Percentiles rank a stretch among this genome's conserved stretches.
Evolutionary conservation across 352 stramenopile species (phyloP).

Genomic region (Phytophthora pluvialis): DNA sequence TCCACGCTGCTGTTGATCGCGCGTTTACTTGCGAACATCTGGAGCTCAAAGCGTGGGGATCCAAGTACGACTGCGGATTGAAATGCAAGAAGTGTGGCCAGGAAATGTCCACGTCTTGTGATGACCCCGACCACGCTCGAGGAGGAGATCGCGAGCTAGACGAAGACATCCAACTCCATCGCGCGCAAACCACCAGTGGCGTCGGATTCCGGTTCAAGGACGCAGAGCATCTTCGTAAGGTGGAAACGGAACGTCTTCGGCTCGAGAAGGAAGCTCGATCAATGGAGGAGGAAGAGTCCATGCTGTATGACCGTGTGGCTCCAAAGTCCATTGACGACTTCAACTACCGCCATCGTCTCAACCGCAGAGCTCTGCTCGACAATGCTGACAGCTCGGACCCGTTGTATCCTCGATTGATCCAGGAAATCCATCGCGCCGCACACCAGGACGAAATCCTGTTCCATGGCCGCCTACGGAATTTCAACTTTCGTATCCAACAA

Average conservation of each 20-base stretch:
- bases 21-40: conserved; percentile 61
- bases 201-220: conserved; percentile 43
- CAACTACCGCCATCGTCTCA: conserved; percentile 73
- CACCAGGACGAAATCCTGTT: conserved; percentile 75
- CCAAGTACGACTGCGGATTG: conserved; percentile 58
- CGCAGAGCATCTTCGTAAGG: conserved; percentile 43
- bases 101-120: conserved; percentile 67
- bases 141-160: conserved; percentile 60
- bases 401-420: conserved; percentile 54
- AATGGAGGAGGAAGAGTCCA: conserved; percentile 55
- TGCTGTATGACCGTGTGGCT: conserved; percentile 66
- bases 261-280: conserved; percentile 72
- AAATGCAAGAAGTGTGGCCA: conserved; percentile 75
- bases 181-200: conserved; percentile 51
- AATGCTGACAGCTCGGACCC: conserved; percentile 41
- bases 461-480: conserved; percentile 73
- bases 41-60: conserved; percentile 70
- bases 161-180: conserved; percentile 55
- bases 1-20: conserved; percentile 48
- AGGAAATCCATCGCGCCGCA: conserved; percentile 59
- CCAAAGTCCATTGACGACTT: conserved; percentile 75
- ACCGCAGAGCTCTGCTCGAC: conserved; percentile 38
- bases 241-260: conserved; percentile 69
- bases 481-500: conserved; percentile 66
- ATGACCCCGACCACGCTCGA: conserved; percentile 53